Percentiles rank a stretch among this genome's conserved stretches.
Evolutionary conservation across 2,329 filamentous ascomycete genomes (phyloP).

Genomic region (Clonostachys rosea): DNA sequence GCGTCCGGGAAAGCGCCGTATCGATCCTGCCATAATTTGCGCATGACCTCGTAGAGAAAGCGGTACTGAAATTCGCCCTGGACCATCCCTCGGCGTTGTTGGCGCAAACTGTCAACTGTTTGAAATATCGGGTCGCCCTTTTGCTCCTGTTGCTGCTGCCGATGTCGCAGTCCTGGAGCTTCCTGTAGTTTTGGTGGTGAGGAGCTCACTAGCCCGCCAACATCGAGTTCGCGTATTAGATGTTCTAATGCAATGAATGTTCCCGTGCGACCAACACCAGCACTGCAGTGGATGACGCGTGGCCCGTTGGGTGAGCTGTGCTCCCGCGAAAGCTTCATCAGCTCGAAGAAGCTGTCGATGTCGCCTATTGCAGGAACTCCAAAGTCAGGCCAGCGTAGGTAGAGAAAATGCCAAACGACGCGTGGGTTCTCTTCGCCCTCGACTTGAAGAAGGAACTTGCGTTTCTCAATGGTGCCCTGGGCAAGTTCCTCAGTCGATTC

Average conservation of each 20-base stretch:
- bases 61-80: slow-evolving; percentile 80
- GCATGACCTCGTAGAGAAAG: slow-evolving; percentile 85
- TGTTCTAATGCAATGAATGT: slow-evolving; percentile 97
- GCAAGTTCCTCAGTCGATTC: slow-evolving; percentile 53
- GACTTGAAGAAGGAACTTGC: slow-evolving; percentile 62
- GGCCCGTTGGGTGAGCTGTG: slow-evolving; percentile 53
- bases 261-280: slow-evolving; percentile 88
- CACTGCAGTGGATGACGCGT: slow-evolving; percentile 82
- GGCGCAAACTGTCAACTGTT: slow-evolving; percentile 73
- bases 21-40: slow-evolving; percentile 67
- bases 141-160: neutral
- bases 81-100: slow-evolving; percentile 94
- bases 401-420: slow-evolving; percentile 78
- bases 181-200: slow-evolving; percentile 15
- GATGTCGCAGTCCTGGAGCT: neutral
- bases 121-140: slow-evolving; percentile 65
- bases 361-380: slow-evolving; percentile 70
- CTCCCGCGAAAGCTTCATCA: slow-evolving; percentile 63
- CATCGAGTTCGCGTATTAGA: slow-evolving; percentile 74
- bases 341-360: slow-evolving; percentile 60
- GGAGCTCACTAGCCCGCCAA: slow-evolving; percentile 53
- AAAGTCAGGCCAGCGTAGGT: slow-evolving; percentile 87
- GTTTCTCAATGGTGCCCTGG: slow-evolving; percentile 62
- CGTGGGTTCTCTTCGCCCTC: slow-evolving; percentile 41
- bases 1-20: slow-evolving; percentile 28